Conservation (phyloP, 2,329 filamentous ascomycete species). For the Neurospora sp. region DNA sequence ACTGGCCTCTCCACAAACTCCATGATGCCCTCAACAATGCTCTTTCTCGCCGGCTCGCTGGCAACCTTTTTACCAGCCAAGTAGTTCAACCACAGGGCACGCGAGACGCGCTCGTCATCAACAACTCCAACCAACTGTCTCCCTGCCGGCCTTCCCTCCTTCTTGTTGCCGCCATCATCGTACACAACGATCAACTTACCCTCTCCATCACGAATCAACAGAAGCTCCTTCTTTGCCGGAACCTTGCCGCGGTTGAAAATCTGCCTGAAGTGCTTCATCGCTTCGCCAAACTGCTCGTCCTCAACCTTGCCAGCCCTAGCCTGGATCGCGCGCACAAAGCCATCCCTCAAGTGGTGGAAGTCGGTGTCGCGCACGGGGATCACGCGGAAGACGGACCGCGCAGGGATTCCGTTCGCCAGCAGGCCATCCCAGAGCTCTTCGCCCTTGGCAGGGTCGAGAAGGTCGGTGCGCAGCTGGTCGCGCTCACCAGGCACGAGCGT, state of each 20-base stretch:
- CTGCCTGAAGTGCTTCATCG: slow-evolving; percentile 68
- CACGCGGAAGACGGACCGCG: slow-evolving; percentile 67
- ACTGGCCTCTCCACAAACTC: slow-evolving; percentile 80
- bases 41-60: slow-evolving; percentile 70
- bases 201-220: slow-evolving; percentile 56
- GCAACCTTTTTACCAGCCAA: slow-evolving; percentile 79
- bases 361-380: slow-evolving; percentile 90
- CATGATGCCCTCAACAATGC: slow-evolving; percentile 79
- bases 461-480: slow-evolving; percentile 54
- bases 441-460: slow-evolving; percentile 61
- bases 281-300: slow-evolving; percentile 66
- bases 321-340: slow-evolving; percentile 78
- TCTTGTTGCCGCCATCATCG: slow-evolving; percentile 38
- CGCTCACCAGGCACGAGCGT: slow-evolving; percentile 78
- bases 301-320: slow-evolving; percentile 48
- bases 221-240: slow-evolving; percentile 68
- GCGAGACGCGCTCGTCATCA: slow-evolving; percentile 67
- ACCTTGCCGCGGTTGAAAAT: slow-evolving; percentile 76
- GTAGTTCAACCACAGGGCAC: slow-evolving; percentile 83
- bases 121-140: slow-evolving; percentile 59
- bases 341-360: slow-evolving; percentile 85
- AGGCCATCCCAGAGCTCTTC: slow-evolving; percentile 67
- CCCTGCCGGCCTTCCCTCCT: slow-evolving; percentile 19
- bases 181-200: slow-evolving; percentile 63
- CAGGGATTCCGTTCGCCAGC: slow-evolving; percentile 55